phyloP scores from a whole-genome alignment of 768 basidiomycete genomes.

The Mycena rebaudengoi region DNA sequence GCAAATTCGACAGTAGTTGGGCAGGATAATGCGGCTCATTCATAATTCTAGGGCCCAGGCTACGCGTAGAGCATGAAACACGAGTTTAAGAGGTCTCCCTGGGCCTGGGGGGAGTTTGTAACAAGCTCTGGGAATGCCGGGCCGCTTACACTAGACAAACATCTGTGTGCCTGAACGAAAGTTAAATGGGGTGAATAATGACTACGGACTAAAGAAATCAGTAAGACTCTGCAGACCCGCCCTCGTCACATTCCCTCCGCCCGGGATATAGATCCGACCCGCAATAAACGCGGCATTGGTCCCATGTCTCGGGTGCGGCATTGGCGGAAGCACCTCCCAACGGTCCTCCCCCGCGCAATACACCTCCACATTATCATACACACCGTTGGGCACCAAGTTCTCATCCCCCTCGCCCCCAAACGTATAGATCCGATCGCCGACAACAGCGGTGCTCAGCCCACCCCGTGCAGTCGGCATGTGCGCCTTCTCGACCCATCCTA shows the following conservation, averaged over 20 bases:
- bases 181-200: neutral
- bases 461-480: conserved; percentile 3
- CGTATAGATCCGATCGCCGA: conserved; percentile 5
- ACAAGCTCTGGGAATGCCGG: too few species aligned
- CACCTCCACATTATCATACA: conserved; percentile 6
- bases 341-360: conserved; percentile 3
- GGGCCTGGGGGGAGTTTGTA: too few species aligned
- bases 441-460: conserved; percentile 3
- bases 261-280: conserved; percentile 5
- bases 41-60: too few species aligned
- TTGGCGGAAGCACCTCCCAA: conserved; percentile 4
- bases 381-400: neutral
- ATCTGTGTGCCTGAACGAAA: neutral
- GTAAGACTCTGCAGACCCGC: neutral
- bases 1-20: too few species aligned
- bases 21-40: too few species aligned
- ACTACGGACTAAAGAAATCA: neutral
- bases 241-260: conserved; percentile 3
- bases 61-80: too few species aligned
- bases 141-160: too few species aligned
- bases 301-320: conserved; percentile 4
- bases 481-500: conserved; percentile 1
- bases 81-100: too few species aligned
- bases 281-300: conserved; percentile 2
- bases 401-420: conserved; percentile 2